phyloP scores from a whole-genome alignment of 2,329 filamentous ascomycete genomes.

The Calonectria montana region DNA sequence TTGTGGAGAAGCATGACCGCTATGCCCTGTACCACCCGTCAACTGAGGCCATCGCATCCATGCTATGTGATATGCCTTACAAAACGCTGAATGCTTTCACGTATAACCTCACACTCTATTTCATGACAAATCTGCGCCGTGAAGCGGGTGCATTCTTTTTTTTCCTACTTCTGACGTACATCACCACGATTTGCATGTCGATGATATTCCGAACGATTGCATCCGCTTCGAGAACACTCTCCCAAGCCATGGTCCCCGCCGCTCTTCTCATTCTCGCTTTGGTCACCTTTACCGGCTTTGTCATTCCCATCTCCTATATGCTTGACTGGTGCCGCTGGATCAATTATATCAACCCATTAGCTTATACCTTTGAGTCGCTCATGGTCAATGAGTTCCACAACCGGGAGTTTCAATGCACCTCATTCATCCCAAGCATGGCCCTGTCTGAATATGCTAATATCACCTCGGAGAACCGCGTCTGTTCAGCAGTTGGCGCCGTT shows the following conservation, averaged over 20 bases:
- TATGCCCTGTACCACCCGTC: constrained; percentile 51
- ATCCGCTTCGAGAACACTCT: constrained; percentile 63
- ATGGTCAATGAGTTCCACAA: constrained; percentile 74
- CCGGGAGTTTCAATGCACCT: constrained; percentile 39
- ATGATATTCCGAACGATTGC: constrained; percentile 58
- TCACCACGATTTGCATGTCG: constrained; percentile 40
- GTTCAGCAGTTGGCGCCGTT: constrained; percentile 58
- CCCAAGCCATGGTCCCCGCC: constrained; percentile 54
- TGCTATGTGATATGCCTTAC: constrained; percentile 54
- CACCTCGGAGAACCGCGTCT: constrained; percentile 50
- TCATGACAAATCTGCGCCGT: constrained; percentile 58
- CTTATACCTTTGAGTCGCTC: constrained; percentile 72
- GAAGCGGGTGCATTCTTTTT: constrained; percentile 59
- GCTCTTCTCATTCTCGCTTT: constrained; percentile 48
- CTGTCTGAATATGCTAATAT: constrained; percentile 43
- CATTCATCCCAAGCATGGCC: constrained; percentile 36
- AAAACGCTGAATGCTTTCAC: constrained; percentile 51
- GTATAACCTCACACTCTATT: constrained; percentile 60
- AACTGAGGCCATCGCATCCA: constrained; percentile 45
- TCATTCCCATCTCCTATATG: constrained; percentile 58
- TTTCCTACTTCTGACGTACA: constrained; percentile 58
- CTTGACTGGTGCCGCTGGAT: constrained; percentile 75
- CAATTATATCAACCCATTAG: constrained; percentile 71
- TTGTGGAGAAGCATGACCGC: constrained; percentile 50
- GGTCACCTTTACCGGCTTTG: constrained; percentile 59